Evolutionary conservation across 306 rosid genomes (phyloP), one percentile per base, ranked within the genome.

Genomic region (Dryas octopetala): DNA sequence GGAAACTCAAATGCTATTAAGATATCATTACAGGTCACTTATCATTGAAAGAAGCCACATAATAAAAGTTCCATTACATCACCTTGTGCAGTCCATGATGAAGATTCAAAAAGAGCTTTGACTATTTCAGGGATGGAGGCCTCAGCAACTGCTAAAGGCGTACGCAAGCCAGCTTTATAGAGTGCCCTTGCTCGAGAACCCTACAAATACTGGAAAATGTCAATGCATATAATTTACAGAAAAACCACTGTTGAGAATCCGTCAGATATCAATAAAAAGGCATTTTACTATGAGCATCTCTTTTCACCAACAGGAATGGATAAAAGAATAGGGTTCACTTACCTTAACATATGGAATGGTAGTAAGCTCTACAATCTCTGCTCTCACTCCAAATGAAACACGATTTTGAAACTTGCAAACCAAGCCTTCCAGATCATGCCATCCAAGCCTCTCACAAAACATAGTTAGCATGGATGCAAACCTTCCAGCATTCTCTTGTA

Each of bases 161-260:
- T 86, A 60, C 96, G 98, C 74, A 95, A 76, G 68, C 98, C 98
- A 72, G 97, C 96, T 86, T 90, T 90, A 77, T 95, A 95, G 71
- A 95, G 96, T 79, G 97, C 95, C 85, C 98, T 89, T 70, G 98
- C 98, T 80, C 96, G 93, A 86, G 98, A 91, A 71, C 98, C 97
- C 98, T 95, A 76, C 66, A 73, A 81, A 83, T 62, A 79, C 71
- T 47, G 77, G 64, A 78, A 70, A 71, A 59, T 76, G 53, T 66
- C 63, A 66, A 68, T 60, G 60, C 23, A 54, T 62, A 53, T 68
- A 52, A 48, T 66, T 66, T 23, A 52, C 32, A 69, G 26, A 68
- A 57, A 74, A 49, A 44, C 52, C 19, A 60, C 13, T 32, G 52
- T 14, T 57, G 76, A 38, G 45, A 16, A 69, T 53, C 64, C 14